phyloP scores from a whole-genome alignment of 108 stramenopile species.

The Cylindrotheca closterium region DNA sequence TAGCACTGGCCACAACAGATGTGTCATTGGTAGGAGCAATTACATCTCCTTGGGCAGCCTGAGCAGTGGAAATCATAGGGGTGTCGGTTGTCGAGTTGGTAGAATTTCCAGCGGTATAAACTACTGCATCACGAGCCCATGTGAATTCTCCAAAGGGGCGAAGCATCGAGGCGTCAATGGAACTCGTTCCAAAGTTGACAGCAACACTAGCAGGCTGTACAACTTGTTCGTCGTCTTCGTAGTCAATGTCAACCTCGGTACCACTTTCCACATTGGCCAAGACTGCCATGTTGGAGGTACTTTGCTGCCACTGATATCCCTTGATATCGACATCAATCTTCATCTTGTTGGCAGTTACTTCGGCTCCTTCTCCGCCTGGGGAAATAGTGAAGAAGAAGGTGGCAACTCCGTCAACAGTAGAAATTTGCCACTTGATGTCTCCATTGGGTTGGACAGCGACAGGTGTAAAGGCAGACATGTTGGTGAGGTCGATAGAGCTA shows the following conservation, averaged over 20 bases:
- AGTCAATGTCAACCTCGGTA: slow-evolving; percentile 9
- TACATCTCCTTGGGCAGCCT: not conserved
- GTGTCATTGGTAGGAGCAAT: not conserved
- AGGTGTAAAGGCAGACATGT: slow-evolving; percentile 3
- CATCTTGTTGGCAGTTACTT: slow-evolving; percentile 32
- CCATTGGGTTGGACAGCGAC: slow-evolving; percentile 1
- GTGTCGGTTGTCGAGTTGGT: slow-evolving; percentile 10
- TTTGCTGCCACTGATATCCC: slow-evolving; percentile 22
- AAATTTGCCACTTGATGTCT: slow-evolving; percentile 7
- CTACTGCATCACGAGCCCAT: no score
- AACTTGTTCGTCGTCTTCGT: slow-evolving; percentile 5
- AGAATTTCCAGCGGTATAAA: no score
- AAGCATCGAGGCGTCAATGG: not conserved
- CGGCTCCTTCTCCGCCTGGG: slow-evolving; percentile 7
- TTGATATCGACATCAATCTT: slow-evolving; percentile 32
- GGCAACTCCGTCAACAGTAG: slow-evolving; percentile 2
- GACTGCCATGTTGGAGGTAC: slow-evolving; percentile 17
- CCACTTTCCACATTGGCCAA: slow-evolving; percentile 14
- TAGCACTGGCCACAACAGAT: not conserved
- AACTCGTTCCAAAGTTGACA: not conserved
- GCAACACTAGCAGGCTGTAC: not conserved
- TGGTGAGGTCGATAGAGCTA: not conserved
- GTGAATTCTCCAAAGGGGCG: slow-evolving; percentile 27
- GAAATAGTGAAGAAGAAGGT: slow-evolving; percentile 21
- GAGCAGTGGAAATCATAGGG: not conserved